Evolutionary conservation across 306 rosid species (phyloP).

Genomic region (Prunus mume): DNA sequence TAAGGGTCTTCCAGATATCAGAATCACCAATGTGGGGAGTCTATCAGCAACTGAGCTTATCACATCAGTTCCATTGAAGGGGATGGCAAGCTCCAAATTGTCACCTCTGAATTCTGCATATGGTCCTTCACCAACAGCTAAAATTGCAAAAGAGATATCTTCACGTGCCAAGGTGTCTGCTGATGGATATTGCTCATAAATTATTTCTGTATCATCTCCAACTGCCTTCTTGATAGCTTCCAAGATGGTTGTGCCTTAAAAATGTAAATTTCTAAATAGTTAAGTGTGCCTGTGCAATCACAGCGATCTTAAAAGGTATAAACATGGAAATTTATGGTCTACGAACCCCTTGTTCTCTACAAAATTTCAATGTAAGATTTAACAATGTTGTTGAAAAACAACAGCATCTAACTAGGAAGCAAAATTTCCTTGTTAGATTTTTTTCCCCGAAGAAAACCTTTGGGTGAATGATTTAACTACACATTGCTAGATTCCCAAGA

Average conservation of each 20-base stretch:
- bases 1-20: slow-evolving; percentile 82
- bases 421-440: background rate
- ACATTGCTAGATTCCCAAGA: background rate
- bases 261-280: slow-evolving; percentile 2
- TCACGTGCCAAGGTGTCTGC: slow-evolving; percentile 38
- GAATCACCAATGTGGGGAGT: slow-evolving; percentile 72
- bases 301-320: background rate
- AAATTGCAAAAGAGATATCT: slow-evolving; percentile 66
- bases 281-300: background rate
- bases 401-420: background rate
- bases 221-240: slow-evolving; percentile 70
- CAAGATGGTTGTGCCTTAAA: slow-evolving; percentile 73
- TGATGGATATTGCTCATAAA: slow-evolving; percentile 54
- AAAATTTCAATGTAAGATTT: background rate
- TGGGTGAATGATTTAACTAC: background rate
- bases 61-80: slow-evolving; percentile 49
- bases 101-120: slow-evolving; percentile 75
- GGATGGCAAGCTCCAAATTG: slow-evolving; percentile 52
- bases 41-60: slow-evolving; percentile 57
- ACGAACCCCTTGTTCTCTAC: background rate
- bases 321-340: slow-evolving; percentile 5
- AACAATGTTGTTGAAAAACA: background rate
- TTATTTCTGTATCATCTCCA: slow-evolving; percentile 57
- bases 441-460: background rate
- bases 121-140: slow-evolving; percentile 77